phyloP scores from a whole-genome alignment of 768 basidiomycete species.

The Rhizopogon vesiculosus region DNA sequence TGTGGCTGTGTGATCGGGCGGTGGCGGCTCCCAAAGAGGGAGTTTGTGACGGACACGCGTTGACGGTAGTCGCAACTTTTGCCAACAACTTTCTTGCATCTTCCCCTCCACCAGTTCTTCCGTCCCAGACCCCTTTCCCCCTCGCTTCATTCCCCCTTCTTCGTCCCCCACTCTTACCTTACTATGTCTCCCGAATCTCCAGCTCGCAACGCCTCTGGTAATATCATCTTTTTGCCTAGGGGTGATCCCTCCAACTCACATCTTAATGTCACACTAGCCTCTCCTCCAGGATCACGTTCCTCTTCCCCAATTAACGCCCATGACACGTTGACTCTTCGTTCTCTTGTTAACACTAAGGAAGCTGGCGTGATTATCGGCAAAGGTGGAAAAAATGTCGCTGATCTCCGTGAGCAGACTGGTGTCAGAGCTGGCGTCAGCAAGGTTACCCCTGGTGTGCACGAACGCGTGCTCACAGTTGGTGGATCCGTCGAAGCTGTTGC shows the following conservation, averaged over 20 bases:
- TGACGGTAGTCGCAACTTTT: conserved; percentile 5
- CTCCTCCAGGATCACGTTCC: conserved; percentile 67
- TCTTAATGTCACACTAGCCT: conserved; percentile 30
- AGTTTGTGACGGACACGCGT: conserved; percentile 19
- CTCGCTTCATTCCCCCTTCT: conserved; percentile 1
- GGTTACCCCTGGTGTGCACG: conserved; percentile 96
- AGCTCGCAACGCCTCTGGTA: conserved; percentile 52
- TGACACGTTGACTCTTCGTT: conserved; percentile 84
- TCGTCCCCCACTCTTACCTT: conserved; percentile 5
- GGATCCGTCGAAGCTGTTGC: conserved; percentile 92
- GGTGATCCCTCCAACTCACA: background rate
- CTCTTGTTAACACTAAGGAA: conserved; percentile 95
- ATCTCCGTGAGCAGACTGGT: conserved; percentile 90
- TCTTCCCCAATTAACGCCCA: conserved; percentile 59
- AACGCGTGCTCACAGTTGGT: conserved; percentile 92
- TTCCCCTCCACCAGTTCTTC: conserved; percentile 5
- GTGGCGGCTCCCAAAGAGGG: conserved; percentile 14
- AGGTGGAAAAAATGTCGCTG: conserved; percentile 95
- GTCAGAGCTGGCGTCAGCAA: conserved; percentile 99
- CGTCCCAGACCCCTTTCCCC: conserved; percentile 8
- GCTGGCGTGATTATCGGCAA: conserved; percentile 97
- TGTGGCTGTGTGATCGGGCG: conserved; percentile 28
- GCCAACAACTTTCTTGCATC: background rate
- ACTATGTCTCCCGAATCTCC: conserved; percentile 66
- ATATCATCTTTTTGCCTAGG: conserved; percentile 14